Evolutionary conservation across 2,329 filamentous ascomycete genomes (phyloP).

Genomic region (Fusarium pseudonygamai): DNA sequence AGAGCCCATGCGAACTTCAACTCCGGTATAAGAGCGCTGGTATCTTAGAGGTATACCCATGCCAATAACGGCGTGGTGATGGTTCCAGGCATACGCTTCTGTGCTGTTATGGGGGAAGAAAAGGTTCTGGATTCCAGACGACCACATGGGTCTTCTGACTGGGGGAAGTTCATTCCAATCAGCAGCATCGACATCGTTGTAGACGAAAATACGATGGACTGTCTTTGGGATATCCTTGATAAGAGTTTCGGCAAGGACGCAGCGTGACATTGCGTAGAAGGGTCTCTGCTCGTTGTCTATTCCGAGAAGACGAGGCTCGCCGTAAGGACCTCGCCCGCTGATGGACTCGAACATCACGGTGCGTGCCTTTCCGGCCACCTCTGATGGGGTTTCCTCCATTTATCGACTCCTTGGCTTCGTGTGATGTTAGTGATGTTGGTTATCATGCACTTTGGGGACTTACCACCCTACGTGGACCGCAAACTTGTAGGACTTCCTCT

Average conservation of each 20-base stretch:
- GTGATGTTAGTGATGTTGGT: not conserved
- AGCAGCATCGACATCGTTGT: conserved; percentile 7
- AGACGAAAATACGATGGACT: conserved; percentile 12
- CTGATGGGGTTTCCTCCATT: not conserved
- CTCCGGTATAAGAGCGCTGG: not conserved
- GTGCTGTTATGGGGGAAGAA: conserved; percentile 8
- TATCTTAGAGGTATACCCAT: not conserved
- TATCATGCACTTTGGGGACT: not conserved
- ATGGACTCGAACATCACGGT: not conserved
- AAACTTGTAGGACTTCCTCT: not conserved
- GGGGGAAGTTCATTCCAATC: not conserved
- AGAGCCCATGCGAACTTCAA: conserved; percentile 13
- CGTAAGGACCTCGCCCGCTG: not conserved
- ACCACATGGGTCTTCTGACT: conserved; percentile 7
- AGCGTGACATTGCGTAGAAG: not conserved
- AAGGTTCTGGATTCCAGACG: conserved; percentile 4
- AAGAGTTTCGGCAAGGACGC: conserved; percentile 13
- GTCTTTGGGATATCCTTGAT: conserved; percentile 18
- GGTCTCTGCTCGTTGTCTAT: not conserved
- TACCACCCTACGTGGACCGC: not conserved
- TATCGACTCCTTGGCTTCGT: not conserved
- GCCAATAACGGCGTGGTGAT: conserved; percentile 18
- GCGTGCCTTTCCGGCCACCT: not conserved
- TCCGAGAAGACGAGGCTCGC: not conserved
- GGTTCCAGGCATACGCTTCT: not conserved